phyloP scores from a whole-genome alignment of 2,329 filamentous ascomycete genomes.

The Neonectria hederae region DNA sequence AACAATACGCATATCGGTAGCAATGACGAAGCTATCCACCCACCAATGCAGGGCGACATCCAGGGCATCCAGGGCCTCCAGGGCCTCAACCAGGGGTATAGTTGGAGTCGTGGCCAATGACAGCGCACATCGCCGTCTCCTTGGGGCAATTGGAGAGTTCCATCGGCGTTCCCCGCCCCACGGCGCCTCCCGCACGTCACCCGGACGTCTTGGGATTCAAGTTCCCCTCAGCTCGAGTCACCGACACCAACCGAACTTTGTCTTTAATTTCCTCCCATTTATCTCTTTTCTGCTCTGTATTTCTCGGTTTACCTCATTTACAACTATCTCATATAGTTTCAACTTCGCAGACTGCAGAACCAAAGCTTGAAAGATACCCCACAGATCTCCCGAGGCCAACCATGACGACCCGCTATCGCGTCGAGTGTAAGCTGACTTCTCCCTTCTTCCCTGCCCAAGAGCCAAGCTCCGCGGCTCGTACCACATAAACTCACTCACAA shows the following conservation, averaged over 20 bases:
- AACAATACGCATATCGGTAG: slow-evolving; percentile 3
- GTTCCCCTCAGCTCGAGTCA: slow-evolving; percentile 24
- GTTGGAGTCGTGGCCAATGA: slow-evolving; percentile 31
- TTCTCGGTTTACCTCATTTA: not conserved
- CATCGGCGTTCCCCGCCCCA: slow-evolving; percentile 39
- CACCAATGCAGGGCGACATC: slow-evolving; percentile 25
- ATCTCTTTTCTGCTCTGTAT: not conserved
- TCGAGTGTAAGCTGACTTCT: slow-evolving; percentile 71
- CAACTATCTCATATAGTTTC: not conserved
- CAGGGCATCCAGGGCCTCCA: slow-evolving; percentile 18
- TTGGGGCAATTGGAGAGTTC: slow-evolving; percentile 31
- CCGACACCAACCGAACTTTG: slow-evolving; percentile 21
- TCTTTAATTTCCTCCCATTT: slow-evolving; percentile 23
- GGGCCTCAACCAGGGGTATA: slow-evolving; percentile 15
- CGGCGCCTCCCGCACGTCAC: slow-evolving; percentile 38
- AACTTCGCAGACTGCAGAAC: too few relatives aligned
- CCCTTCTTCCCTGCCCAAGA: not conserved
- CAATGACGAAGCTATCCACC: slow-evolving; percentile 23
- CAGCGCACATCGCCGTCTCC: slow-evolving; percentile 3
- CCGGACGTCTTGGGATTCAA: slow-evolving; percentile 25
- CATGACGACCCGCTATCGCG: slow-evolving; percentile 73
- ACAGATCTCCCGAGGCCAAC: slow-evolving; percentile 16
- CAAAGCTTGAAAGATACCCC: not conserved
- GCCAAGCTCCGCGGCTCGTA: slow-evolving; percentile 10
- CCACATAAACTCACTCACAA: slow-evolving; percentile 32